Evolutionary conservation across 495 filamentous ascomycete species (phyloP), one percentile per base, ranked within the genome.

Genomic region (Aspergillus cristatus): DNA sequence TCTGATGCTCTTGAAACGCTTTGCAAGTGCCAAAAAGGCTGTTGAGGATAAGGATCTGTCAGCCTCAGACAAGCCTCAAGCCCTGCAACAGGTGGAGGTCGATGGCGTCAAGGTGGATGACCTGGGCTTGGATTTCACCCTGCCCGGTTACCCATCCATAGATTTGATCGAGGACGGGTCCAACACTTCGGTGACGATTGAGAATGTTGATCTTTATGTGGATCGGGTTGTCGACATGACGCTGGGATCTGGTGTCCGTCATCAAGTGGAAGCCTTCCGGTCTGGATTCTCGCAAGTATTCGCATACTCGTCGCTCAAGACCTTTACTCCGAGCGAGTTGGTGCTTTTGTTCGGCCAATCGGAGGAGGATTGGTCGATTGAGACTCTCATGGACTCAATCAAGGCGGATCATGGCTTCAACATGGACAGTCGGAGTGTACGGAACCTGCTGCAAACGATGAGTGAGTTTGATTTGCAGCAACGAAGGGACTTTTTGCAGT

Each of bases 321-420:
- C 93, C 2, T 99, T 99, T 54, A 99, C 93, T 0, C 93, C 93
- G 1, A 87, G 81, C 51, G 93, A 99, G 57, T 67, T 99, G n/a
- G 89, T 94, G 20, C 90, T 86, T 74, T 72, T 99, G 11, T 99
- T 99, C 65, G 93, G 93, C 15, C 77, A 81, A 29, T 78, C 88
- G 4, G 86, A 99, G 18, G 93, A 99, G 52, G 93, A 99, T 52
- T 99, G 93, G 93, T 84, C 84, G 16, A 78, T 97, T 41, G 93
- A 97, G 58, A 97, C 91, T 26, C 71, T 98, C 16, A 94, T 90
- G 76, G 93, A 99, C 54, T 95, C 90, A 2, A 88, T 99, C 62
- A 99, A 97, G 68, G 93, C 93, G n/a, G 93, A 99, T 52, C 93
- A 99, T 55, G 93, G 93, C 3, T 99, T 86, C 69, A 97, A 97